These are phyloP conservation scores for Cladophialophora immunda DNA, from an alignment of 2,329 filamentous ascomycete genomes.

Conservation along the genomic window DNA sequence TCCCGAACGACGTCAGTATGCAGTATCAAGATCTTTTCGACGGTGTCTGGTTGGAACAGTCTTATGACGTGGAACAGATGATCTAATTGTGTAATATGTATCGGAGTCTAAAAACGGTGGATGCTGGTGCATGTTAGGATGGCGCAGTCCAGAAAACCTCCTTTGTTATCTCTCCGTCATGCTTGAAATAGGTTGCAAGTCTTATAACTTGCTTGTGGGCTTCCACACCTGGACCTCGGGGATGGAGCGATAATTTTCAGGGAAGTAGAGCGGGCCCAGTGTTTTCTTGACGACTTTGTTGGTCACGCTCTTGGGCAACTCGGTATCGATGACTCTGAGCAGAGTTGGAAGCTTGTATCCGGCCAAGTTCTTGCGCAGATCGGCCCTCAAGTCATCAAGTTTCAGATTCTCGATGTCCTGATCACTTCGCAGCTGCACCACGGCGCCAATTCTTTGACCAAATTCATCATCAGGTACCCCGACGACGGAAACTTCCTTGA, in stretches of 20 bases:
- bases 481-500: conserved; percentile 59
- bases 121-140: too few species aligned
- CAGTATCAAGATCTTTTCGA: conserved; percentile 11
- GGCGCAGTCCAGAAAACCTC: too few species aligned
- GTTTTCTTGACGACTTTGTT: conserved; percentile 60
- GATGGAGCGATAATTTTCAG: conserved; percentile 34
- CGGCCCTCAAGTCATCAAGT: conserved; percentile 51
- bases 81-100: too few species aligned
- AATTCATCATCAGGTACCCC: conserved; percentile 58
- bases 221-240: conserved; percentile 43
- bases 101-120: too few species aligned
- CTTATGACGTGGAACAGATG: too few species aligned
- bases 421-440: conserved; percentile 41
- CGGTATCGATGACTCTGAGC: conserved; percentile 52
- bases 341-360: conserved; percentile 60
- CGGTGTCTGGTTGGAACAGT: too few species aligned
- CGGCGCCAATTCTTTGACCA: conserved; percentile 57
- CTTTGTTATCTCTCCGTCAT: too few species aligned
- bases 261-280: conserved; percentile 50
- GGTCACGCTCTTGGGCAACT: conserved; percentile 58
- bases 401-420: background rate
- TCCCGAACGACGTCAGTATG: conserved; percentile 10
- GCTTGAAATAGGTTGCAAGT: too few species aligned
- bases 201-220: too few species aligned
- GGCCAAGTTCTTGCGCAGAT: conserved; percentile 53